Evolutionary conservation across 345 rosid species (phyloP), one percentile per base, ranked within the genome.

Genomic region (Eucalyptus virginea): DNA sequence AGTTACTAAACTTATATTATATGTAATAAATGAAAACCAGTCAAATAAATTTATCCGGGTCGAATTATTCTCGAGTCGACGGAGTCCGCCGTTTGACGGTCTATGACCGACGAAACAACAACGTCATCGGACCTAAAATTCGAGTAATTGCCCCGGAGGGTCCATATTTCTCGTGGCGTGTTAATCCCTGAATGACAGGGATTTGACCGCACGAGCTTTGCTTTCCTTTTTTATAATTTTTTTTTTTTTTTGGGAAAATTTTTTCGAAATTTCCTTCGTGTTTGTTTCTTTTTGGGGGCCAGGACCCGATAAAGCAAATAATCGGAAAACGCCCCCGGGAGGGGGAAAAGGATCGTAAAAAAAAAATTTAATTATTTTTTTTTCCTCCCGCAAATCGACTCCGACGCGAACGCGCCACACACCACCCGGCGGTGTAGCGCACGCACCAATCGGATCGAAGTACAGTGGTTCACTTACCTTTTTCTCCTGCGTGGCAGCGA

Each of bases 381-480:
- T 65, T n/a, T n/a, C 5, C 18, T 15, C 19, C 24, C 10, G 11
- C 58, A 52, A 52, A n/a, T n/a, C 21, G 10, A n/a, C 77, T 8
- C 15, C 85, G 85, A 77, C 85, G 85, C 16, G 47, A 30, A 37
- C 47, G 28, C 13, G 23, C 23, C 54, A 4, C 23, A 18, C 16
- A 2, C 4, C 47, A 24, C 37, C 37, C 7, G n/a, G 86, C 16
- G 12, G 3, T 3, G 4, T 17, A 2, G 9, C 88, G 24, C 90
- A 92, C 95, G 90, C 40, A 77, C 93, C 91, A 93, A 92, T 89
- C 15, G 67, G 34, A 54, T 32, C 49, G 58, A 44, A 9, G 23
- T 88, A 47, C 86, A 83, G 65, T 77, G 88, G 50, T 45, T 47
- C 87, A 10, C 88, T 91, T 40, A 91, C 93, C 88, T 94, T 89